Evolutionary conservation across 208 protist genomes (phyloP).

Genomic region (Phytomonas sp.): DNA sequence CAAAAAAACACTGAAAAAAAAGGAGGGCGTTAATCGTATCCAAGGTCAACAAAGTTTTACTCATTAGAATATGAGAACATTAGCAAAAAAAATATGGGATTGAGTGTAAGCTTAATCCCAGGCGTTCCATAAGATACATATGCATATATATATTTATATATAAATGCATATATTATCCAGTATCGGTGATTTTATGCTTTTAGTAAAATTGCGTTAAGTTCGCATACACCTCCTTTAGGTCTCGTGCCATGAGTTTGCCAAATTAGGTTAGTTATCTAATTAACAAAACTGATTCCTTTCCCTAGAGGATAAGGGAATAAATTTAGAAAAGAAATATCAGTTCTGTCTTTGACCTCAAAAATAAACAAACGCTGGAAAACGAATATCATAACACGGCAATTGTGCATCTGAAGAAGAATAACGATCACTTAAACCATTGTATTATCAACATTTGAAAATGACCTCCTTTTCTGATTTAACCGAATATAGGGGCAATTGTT

Average conservation of each 20-base stretch:
- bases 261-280: not conserved
- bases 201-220: not conserved
- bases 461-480: not conserved
- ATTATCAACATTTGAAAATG: not conserved
- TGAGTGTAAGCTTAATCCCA: conserved; percentile 11
- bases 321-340: not conserved
- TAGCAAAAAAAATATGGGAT: conserved; percentile 1
- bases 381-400: not conserved
- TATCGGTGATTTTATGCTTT: not conserved
- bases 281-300: not conserved
- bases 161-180: not conserved
- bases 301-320: not conserved
- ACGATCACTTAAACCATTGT: not conserved
- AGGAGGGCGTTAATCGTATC: not conserved
- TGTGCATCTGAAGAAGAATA: not conserved
- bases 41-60: not conserved
- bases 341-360: not conserved
- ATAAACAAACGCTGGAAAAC: not conserved
- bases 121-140: conserved; percentile 12
- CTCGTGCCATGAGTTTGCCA: not conserved
- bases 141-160: conserved; percentile 13
- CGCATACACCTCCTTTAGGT: not conserved
- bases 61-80: not conserved
- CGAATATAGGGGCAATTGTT: not conserved
- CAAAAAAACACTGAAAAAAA: not conserved